A percentile compares a stretch with the other conserved stretches of the same genome.
Conservation (phyloP, 2,329 filamentous ascomycete species). For the Beauveria scarabaeidicola region DNA sequence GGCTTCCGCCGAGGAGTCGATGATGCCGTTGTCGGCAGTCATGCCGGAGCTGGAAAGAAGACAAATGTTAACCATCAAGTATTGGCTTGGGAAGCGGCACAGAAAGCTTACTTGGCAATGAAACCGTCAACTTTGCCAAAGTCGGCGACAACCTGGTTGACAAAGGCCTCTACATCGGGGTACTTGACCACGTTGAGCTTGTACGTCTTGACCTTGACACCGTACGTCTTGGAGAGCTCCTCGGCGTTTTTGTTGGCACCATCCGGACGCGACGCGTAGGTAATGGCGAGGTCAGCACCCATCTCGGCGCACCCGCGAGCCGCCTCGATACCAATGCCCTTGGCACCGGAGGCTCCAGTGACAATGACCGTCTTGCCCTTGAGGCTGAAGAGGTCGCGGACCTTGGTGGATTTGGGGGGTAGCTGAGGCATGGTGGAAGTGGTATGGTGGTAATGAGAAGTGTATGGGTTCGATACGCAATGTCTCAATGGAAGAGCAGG, state of each 20-base stretch:
- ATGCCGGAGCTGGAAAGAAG: conserved; percentile 45
- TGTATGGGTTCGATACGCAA: not conserved
- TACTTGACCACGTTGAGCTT: conserved; percentile 50
- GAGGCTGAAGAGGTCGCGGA: conserved; percentile 61
- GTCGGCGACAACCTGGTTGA: conserved; percentile 59
- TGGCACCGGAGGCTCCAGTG: conserved; percentile 60
- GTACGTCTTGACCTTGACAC: conserved; percentile 57
- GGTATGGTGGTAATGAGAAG: not conserved
- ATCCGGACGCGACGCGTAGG: conserved; percentile 62
- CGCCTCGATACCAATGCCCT: conserved; percentile 62
- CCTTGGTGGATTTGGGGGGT: conserved; percentile 47
- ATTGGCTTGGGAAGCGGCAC: not conserved
- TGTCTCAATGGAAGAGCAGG: not conserved
- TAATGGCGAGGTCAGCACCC: conserved; percentile 62
- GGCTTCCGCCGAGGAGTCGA: conserved; percentile 58
- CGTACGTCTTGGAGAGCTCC: conserved; percentile 56
- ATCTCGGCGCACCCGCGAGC: conserved; percentile 63
- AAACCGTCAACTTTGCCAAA: conserved; percentile 69
- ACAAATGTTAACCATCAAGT: not conserved
- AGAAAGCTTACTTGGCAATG: conserved; percentile 57
- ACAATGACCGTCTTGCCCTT: conserved; percentile 66
- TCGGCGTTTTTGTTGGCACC: conserved; percentile 58
- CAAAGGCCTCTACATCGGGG: conserved; percentile 41
- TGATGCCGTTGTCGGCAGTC: conserved; percentile 58
- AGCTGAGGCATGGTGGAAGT: conserved; percentile 40